Percentiles rank a stretch among this genome's conserved stretches.
These are phyloP conservation scores for Hemileccinum rubropunctum DNA, from an alignment of 768 basidiomycete species.

Conservation along the genomic window DNA sequence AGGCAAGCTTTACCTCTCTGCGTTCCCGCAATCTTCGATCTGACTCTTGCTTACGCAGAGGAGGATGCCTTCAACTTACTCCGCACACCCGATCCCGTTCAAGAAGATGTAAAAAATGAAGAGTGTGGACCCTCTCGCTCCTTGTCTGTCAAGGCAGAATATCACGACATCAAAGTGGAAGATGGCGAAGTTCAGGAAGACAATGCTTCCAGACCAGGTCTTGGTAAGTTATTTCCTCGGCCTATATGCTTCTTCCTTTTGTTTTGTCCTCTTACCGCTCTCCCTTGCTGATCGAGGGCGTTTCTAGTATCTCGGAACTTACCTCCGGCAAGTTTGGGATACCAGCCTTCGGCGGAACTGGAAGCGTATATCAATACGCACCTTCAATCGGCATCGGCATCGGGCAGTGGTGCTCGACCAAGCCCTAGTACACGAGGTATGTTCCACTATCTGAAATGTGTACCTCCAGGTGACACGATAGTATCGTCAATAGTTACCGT, in stretches of 20 bases:
- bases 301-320: neutral
- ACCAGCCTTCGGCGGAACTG: slow-evolving; percentile 6
- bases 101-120: neutral
- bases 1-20: slow-evolving; percentile 4
- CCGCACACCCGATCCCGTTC: slow-evolving; percentile 1
- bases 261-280: neutral
- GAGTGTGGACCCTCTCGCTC: neutral
- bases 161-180: slow-evolving; percentile 5
- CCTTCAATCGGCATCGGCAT: neutral
- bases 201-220: neutral
- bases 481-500: neutral
- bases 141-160: slow-evolving; percentile 6
- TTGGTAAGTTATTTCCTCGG: neutral
- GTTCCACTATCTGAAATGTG: neutral
- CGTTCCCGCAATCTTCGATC: neutral
- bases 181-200: neutral
- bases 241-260: neutral
- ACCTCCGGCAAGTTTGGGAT: slow-evolving; percentile 3
- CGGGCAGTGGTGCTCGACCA: neutral
- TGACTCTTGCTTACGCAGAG: slow-evolving; percentile 8
- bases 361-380: neutral
- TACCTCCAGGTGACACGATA: too few species aligned
- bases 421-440: neutral
- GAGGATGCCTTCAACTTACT: slow-evolving; percentile 22
- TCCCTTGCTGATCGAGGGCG: neutral